Base-by-base conservation (phyloP, 176 grass and related monocot species). In the Bolboschoenus planiculmis region DNA sequence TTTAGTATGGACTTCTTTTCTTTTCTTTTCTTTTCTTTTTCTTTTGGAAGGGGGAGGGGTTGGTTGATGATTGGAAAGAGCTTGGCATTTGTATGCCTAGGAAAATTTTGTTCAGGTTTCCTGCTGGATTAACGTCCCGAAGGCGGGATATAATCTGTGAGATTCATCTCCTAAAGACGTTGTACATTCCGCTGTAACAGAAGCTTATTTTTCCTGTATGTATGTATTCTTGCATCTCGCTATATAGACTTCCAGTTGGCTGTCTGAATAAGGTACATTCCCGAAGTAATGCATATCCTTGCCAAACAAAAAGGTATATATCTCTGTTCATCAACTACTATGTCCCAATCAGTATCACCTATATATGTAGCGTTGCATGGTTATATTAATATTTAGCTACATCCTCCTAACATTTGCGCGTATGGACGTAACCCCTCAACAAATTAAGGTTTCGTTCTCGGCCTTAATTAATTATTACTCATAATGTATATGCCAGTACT, bases 381-480 rank as follows among this genome's bases (percentile, higher is more conserved):
- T 2, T 75, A 24, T 44, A 40, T 13, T 23, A 40, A 16, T 18
- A 7, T 59, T 36, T 79, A 51, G 76, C 51, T 23, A 15, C 77
- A 55, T 46, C 78, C 10, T 61, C 24, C n/a, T 59, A 18, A 34
- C 23, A 59, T 34, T 16, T 43, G 78, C 35, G 48, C 39, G 56
- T 81, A 1, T 15, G 30, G 50, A 81, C 62, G 78, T 80, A 80
- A 80, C 78, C 78, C 27, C 56, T 58, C 78, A 81, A 81, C 55
- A 72, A 72, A 60, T 53, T 74, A 53, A 2, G 6, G 53, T 84
- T 74, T 84, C 82, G 4, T 84, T 84, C 63, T 73, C 82, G 29
- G 5, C 64, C 24, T 55, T 84, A n/a, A n/a, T n/a, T n/a, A n/a
- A n/a, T n/a, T n/a, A n/a, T n/a, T n/a, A n/a, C n/a, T n/a, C n/a